These are phyloP conservation scores for Tinospora cordifolia DNA, from an alignment of 164 flowering plant species.

Conservation along the genomic window DNA sequence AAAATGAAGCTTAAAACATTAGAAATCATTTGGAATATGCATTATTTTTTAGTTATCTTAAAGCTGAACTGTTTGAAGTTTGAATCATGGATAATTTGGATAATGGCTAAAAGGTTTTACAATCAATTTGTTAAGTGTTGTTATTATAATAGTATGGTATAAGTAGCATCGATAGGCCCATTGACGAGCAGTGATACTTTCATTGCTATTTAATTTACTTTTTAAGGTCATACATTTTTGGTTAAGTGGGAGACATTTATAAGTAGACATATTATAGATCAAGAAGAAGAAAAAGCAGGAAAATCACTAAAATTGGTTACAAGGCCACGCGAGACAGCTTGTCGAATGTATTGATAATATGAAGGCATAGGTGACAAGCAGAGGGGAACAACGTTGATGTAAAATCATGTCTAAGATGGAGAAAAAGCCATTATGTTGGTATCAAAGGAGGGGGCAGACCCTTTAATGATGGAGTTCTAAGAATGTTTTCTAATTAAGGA, in stretches of 20 bases:
- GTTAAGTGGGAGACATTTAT: neutral
- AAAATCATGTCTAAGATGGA: slow-evolving; percentile 1
- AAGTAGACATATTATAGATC: neutral
- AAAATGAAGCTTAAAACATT: too few relatives aligned
- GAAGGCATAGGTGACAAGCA: neutral
- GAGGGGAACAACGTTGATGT: neutral
- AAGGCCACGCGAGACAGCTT: neutral
- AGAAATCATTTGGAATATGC: too few relatives aligned
- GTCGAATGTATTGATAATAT: neutral
- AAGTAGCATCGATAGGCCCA: too few relatives aligned
- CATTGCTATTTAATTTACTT: too few relatives aligned
- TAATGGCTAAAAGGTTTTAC: too few relatives aligned
- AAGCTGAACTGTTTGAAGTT: too few relatives aligned
- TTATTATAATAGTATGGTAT: too few relatives aligned
- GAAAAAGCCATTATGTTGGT: neutral
- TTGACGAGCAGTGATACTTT: too few relatives aligned
- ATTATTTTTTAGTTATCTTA: too few relatives aligned
- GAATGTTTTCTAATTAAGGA: neutral
- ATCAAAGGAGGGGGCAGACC: neutral
- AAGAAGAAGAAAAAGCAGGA: too few relatives aligned
- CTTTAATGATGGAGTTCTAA: neutral
- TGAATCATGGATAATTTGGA: too few relatives aligned
- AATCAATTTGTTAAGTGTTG: too few relatives aligned
- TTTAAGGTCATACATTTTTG: neutral
- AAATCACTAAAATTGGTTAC: neutral